Conservation (phyloP, 257 asterid genomes). For the Przewalskia tangutica region DNA sequence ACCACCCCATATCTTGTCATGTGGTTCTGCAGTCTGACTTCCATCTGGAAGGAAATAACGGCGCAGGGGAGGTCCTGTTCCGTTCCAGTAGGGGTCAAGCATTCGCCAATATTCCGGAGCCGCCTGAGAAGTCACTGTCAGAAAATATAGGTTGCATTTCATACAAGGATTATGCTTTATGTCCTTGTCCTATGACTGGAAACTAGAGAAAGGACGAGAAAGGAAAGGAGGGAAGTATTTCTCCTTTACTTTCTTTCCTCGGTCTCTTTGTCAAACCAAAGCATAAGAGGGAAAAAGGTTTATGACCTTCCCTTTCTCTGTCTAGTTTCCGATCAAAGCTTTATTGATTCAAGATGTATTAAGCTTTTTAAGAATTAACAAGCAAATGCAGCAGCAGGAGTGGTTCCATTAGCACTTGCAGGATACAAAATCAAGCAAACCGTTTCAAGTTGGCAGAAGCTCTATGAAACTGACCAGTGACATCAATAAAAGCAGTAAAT, state of each 20-base stretch:
- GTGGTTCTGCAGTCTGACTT: slow-evolving; percentile 55
- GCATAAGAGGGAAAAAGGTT: not conserved
- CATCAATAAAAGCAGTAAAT: not conserved
- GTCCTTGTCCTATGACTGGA: not conserved
- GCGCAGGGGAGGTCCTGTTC: slow-evolving; percentile 38
- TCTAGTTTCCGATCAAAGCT: not conserved
- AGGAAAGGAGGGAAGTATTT: not conserved
- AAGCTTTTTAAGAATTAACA: not conserved
- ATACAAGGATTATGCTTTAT: not conserved
- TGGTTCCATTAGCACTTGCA: not conserved
- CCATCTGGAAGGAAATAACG: slow-evolving; percentile 80
- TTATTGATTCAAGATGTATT: not conserved
- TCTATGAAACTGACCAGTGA: not conserved
- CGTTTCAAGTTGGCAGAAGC: not conserved
- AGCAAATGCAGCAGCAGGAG: not conserved
- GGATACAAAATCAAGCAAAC: not conserved
- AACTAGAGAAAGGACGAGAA: not conserved
- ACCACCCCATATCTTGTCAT: slow-evolving; percentile 81
- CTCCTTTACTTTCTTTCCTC: not conserved
- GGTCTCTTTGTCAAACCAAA: not conserved
- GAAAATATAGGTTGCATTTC: not conserved
- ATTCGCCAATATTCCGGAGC: slow-evolving; percentile 73
- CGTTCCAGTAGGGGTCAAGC: slow-evolving; percentile 70
- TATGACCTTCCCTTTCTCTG: not conserved
- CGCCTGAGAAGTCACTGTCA: slow-evolving; percentile 18